These are phyloP conservation scores for Themeda triandra DNA, from an alignment of 176 grass and related monocot genomes.

Conservation along the genomic window DNA sequence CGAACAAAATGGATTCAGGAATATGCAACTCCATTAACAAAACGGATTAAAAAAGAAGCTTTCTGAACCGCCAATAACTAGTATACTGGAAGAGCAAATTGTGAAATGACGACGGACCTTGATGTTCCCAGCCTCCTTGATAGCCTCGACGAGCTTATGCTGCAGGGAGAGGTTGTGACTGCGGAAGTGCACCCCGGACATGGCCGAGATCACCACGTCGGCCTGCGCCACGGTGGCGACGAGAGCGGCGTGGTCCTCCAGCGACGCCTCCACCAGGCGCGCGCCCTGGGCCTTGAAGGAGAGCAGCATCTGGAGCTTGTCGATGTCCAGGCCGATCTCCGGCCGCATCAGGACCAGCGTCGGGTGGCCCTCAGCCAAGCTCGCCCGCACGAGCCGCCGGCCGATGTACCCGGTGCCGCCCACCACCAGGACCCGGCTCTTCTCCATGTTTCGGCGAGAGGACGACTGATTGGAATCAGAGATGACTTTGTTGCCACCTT, in stretches of 20 bases:
- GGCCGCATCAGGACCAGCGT: constrained; percentile 49
- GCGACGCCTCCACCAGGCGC: constrained; percentile 39
- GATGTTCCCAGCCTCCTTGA: no score
- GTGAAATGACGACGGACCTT: neutral
- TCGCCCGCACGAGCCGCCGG: constrained; percentile 27
- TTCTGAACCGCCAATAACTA: no score
- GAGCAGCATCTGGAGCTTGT: constrained; percentile 47
- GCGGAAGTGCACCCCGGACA: constrained; percentile 16
- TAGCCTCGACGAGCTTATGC: no score
- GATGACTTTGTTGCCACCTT: no score
- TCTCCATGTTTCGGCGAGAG: neutral
- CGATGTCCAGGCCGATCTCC: constrained; percentile 37
- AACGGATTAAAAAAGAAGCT: no score
- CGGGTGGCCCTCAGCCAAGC: constrained; percentile 42
- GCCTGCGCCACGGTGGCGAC: constrained; percentile 49
- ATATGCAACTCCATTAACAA: no score
- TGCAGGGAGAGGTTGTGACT: no score
- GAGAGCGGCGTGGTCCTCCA: constrained; percentile 37
- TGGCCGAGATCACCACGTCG: constrained; percentile 62
- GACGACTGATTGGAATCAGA: no score
- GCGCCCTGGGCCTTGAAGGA: constrained; percentile 56
- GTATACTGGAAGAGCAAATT: no score
- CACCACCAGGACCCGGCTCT: constrained; percentile 34
- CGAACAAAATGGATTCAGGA: no score
- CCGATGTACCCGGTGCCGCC: no score